Evolutionary conservation across 2,329 filamentous ascomycete species (phyloP), one percentile per base, ranked within the genome.

Genomic region (Dactylonectria estremocensis): DNA sequence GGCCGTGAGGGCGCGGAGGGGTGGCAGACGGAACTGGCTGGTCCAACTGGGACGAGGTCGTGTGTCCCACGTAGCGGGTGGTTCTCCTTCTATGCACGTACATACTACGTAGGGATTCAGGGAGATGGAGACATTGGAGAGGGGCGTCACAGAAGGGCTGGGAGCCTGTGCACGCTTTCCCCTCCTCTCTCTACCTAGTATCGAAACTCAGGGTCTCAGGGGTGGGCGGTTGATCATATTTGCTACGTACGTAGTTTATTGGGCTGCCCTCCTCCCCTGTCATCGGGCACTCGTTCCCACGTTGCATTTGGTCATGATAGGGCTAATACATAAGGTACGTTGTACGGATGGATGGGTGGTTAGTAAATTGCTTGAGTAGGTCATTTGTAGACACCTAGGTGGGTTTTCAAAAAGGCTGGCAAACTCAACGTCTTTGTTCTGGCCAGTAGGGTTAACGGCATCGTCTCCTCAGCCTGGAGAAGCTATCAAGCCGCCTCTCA

Each of bases 11-110:
- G 40, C 59, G 54, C 46, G 33, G 64, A 52, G 45, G 45, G 45
- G 52, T 24, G 58, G 52, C 54, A 35, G 28, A 57, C 54, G 58
- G 46, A 33, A 33, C 13, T 48, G 9, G 35, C 35, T 40, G 35
- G 49, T 7, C 24, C 24, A 60, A 53, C 50, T 54, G 66, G 31
- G 58, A 65, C 57, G 53, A n/a, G 22, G 68, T 66, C 67, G 61
- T 68, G 59, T 71, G 69, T 67, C 69, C 69, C 69, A 71, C 67
- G 69, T 62, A 64, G 56, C 68, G 61, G 67, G 52, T 59, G 61
- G 24, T 28, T 61, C 64, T 64, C 49, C 69, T 68, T n/a, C n/a
- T n/a, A n/a, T n/a, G n/a, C n/a, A n/a, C n/a, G n/a, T n/a, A n/a
- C n/a, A n/a, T n/a, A n/a, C n/a, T n/a, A n/a, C n/a, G n/a, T n/a